Percentiles rank a stretch among this genome's conserved stretches.
These are phyloP conservation scores for Neobulgaria alba DNA, from an alignment of 2,329 filamentous ascomycete genomes.

Conservation along the genomic window DNA sequence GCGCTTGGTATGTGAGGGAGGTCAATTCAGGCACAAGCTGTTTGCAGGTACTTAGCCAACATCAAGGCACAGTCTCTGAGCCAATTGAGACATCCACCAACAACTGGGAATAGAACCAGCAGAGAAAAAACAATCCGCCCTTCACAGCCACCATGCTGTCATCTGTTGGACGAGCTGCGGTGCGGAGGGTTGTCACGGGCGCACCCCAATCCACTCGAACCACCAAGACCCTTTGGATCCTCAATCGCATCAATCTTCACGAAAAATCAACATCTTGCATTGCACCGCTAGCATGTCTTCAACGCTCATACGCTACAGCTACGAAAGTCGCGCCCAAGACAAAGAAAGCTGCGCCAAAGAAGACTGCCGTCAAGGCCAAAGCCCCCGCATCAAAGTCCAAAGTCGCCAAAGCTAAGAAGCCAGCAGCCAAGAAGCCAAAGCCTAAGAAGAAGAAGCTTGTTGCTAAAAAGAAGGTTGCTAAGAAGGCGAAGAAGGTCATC, in stretches of 20 bases:
- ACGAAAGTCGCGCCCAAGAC: slow-evolving; percentile 15
- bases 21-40: too few species aligned
- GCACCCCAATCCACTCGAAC: slow-evolving; percentile 21
- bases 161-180: slow-evolving; percentile 25
- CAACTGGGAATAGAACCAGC: too few species aligned
- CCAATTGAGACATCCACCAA: too few species aligned
- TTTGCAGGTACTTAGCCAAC: too few species aligned
- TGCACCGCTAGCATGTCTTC: slow-evolving; percentile 8
- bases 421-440: slow-evolving; percentile 19
- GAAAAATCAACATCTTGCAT: slow-evolving; percentile 8
- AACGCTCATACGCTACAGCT: slow-evolving; percentile 21
- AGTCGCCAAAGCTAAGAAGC: slow-evolving; percentile 17
- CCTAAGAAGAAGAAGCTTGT: slow-evolving; percentile 11
- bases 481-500: slow-evolving; percentile 12
- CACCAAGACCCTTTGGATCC: slow-evolving; percentile 17
- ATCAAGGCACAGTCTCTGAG: too few species aligned
- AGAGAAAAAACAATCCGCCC: not conserved
- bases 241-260: slow-evolving; percentile 19
- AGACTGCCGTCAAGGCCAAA: slow-evolving; percentile 3
- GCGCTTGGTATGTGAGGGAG: too few species aligned
- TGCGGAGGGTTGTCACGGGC: slow-evolving; percentile 20
- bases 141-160: slow-evolving; percentile 27
- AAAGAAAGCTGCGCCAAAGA: not conserved
- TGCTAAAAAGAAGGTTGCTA: slow-evolving; percentile 24
- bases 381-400: slow-evolving; percentile 2